Conservation (phyloP, 2,329 filamentous ascomycete species). For the Thielaviopsis punctulata region DNA sequence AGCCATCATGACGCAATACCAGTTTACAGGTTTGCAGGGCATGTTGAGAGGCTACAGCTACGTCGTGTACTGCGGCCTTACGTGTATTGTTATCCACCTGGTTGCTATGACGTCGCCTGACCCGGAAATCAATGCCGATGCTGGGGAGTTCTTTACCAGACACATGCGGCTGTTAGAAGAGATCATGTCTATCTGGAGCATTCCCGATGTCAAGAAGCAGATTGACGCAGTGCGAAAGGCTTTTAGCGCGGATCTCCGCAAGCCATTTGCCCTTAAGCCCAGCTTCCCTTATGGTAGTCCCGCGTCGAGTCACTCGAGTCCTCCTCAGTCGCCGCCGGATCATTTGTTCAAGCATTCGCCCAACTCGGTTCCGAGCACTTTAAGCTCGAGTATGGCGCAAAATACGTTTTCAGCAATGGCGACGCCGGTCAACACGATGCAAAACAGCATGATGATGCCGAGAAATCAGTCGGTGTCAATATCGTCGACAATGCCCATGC, state of each 20-base stretch:
- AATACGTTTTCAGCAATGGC: constrained; percentile 4
- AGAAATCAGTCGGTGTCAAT: constrained; percentile 39
- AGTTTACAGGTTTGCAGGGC: constrained; percentile 64
- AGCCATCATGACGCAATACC: constrained; percentile 57
- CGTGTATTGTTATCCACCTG: constrained; percentile 82
- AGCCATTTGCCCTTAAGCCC: constrained; percentile 76
- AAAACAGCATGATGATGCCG: constrained; percentile 10
- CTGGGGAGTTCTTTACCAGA: constrained; percentile 73
- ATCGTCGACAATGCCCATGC: constrained; percentile 22
- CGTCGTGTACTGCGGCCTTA: constrained; percentile 80
- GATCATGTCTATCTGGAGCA: constrained; percentile 67
- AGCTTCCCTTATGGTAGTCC: constrained; percentile 79
- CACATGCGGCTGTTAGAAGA: constrained; percentile 89
- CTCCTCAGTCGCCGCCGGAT: constrained; percentile 28
- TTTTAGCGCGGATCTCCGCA: constrained; percentile 71
- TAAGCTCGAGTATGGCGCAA: constrained; percentile 3
- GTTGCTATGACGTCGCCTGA: constrained; percentile 90
- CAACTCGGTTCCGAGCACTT: background rate
- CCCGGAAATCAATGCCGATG: constrained; percentile 68
- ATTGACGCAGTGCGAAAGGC: constrained; percentile 79
- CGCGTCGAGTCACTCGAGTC: constrained; percentile 45
- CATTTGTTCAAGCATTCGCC: constrained; percentile 8
- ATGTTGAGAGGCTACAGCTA: constrained; percentile 94
- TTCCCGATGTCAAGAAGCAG: constrained; percentile 78
- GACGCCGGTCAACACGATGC: constrained; percentile 1